A percentile compares a stretch with the other conserved stretches of the same genome.
Conservation (phyloP, 192 early-diverging fungal genomes). For the Backusella mclennaniae region DNA sequence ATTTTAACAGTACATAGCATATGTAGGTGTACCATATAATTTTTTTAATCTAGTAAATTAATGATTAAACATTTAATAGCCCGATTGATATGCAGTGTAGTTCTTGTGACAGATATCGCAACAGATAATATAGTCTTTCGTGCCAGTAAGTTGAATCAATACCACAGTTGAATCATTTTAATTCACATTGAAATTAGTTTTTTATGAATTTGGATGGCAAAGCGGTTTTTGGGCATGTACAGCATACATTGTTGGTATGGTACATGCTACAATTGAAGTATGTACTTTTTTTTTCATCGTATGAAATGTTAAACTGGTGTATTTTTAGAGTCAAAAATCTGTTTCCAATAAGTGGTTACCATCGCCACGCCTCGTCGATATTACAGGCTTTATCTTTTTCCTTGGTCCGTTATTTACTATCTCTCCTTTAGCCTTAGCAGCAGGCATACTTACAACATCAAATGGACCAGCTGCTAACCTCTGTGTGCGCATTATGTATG, state of each 20-base stretch:
- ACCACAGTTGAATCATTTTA: background rate
- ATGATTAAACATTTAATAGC: slow-evolving; percentile 3
- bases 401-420: slow-evolving; percentile 16
- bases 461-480: slow-evolving; percentile 2
- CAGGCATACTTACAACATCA: slow-evolving; percentile 11
- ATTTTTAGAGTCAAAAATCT: slow-evolving; percentile 24
- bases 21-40: background rate
- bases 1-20: background rate
- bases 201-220: slow-evolving; percentile 35
- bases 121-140: slow-evolving; percentile 18
- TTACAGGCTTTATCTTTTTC: slow-evolving; percentile 12
- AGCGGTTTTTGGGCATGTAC: slow-evolving; percentile 24
- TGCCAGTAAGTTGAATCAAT: background rate
- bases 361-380: slow-evolving; percentile 15
- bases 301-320: background rate
- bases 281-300: background rate
- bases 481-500: slow-evolving; percentile 20
- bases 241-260: slow-evolving; percentile 26
- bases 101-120: slow-evolving; percentile 23
- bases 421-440: slow-evolving; percentile 10
- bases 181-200: background rate
- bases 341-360: slow-evolving; percentile 25
- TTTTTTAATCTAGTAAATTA: background rate
- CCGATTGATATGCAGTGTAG: slow-evolving; percentile 13
- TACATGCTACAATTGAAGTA: slow-evolving; percentile 30